Evolutionary conservation across 306 rosid species (phyloP).

Genomic region (Sindora glabra): DNA sequence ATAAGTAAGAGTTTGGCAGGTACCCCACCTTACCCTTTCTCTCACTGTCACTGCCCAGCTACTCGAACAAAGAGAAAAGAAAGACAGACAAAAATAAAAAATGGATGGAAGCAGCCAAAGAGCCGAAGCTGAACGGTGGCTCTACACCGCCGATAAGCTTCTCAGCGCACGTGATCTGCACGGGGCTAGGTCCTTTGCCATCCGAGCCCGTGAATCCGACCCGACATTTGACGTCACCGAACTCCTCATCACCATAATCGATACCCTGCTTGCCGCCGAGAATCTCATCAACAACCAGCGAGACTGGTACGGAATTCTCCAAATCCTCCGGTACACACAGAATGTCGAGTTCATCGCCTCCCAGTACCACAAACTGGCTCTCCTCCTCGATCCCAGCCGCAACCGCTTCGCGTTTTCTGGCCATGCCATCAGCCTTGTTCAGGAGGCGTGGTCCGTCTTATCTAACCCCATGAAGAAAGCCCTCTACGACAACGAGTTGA

Average conservation of each 20-base stretch:
- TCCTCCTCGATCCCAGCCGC: constrained; percentile 54
- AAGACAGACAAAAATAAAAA: too few species aligned
- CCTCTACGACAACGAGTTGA: constrained; percentile 49
- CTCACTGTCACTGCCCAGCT: too few species aligned
- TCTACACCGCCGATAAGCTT: constrained; percentile 69
- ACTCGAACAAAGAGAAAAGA: too few species aligned
- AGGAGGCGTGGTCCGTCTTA: constrained; percentile 78
- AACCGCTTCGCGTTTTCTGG: constrained; percentile 50
- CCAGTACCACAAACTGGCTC: constrained; percentile 68
- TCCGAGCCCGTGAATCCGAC: constrained; percentile 82
- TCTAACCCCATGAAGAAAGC: constrained; percentile 51
- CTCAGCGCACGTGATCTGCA: constrained; percentile 66
- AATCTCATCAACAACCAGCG: constrained; percentile 47
- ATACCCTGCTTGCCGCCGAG: constrained; percentile 62
- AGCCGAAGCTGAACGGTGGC: constrained; percentile 84
- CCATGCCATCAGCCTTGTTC: constrained; percentile 60
- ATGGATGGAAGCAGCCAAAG: constrained; percentile 37
- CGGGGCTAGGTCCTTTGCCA: constrained; percentile 72
- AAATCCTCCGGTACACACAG: constrained; percentile 49
- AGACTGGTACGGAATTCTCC: constrained; percentile 66
- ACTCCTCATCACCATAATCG: constrained; percentile 62
- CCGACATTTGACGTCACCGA: constrained; percentile 62
- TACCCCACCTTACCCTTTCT: too few species aligned
- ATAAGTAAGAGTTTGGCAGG: too few species aligned
- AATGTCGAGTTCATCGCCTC: constrained; percentile 60